Base-by-base conservation (phyloP, 306 rosid species). In the Astragalus membranaceus region DNA sequence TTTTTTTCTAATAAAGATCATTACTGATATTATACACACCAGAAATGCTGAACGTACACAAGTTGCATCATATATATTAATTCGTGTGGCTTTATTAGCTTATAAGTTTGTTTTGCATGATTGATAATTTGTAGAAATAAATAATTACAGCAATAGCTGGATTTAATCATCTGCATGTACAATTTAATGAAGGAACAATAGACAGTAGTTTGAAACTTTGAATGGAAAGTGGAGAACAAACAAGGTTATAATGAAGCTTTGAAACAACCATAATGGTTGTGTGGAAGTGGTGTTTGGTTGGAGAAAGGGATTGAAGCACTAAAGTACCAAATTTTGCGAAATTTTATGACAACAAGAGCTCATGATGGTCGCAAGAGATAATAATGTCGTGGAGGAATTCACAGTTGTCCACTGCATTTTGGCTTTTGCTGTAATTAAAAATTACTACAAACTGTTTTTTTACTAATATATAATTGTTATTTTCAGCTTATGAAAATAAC, bases 51-150 rank as follows among this genome's bases (percentile, higher is more conserved):
- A 66, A 58, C 23, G 23, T 20, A 20, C 26, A 78, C 74, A 73
- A 65, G 52, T 72, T 48, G 64, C 33, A 65, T 48, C 66, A 59
- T 72, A 51, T 58, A 67, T 68, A n/a, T n/a, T n/a, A 33, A 73
- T 51, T 66, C 56, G 64, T 51, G 82, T 63, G 80, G 74, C 67
- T 67, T 50, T 76, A 80, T 89, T 92, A 83, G 89, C 98, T 86
- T 89, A 85, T 83, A 92, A 89, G 98, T 85, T 85, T 85, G 87
- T 70, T 80, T 83, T 80, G 86, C 85, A 86, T 89, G 92, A 92
- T 92, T 82, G 80, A 79, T 44, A 81, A 69, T 57, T 49, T 77
- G 54, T 79, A 74, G 77, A 80, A 77, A 69, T 53, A 36, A 69
- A 79, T 82, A 76, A 85, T 81, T 61, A 39, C 30, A 30, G 37